Evolutionary conservation across 1,284 basidiomycete genomes (phyloP).

Genomic region (Rugiboletus extremiorientalis): DNA sequence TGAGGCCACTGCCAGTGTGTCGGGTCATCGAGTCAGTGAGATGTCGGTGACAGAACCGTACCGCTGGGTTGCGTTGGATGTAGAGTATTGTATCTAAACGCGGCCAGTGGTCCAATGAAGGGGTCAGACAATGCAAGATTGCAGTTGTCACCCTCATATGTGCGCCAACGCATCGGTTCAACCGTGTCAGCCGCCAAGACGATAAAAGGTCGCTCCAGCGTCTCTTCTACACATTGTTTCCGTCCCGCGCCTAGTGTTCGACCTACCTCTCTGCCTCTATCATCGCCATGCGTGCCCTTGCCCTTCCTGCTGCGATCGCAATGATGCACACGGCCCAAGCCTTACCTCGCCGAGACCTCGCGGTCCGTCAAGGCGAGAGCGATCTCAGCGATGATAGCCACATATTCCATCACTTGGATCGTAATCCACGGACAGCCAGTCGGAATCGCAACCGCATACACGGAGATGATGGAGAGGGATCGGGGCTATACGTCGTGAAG

Average conservation of each 20-base stretch:
- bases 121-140: not conserved
- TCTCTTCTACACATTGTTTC: not conserved
- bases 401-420: slow-evolving; percentile 33
- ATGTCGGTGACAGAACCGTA: not conserved
- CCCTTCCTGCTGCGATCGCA: slow-evolving; percentile 29
- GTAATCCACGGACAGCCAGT: slow-evolving; percentile 28
- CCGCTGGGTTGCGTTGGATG: not conserved
- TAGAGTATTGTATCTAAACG: not conserved
- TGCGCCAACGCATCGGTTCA: not conserved
- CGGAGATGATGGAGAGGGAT: not conserved
- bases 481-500: not conserved
- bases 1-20: no score
- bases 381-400: slow-evolving; percentile 24
- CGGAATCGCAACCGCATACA: slow-evolving; percentile 8
- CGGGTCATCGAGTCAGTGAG: no score
- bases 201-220: not conserved
- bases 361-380: slow-evolving; percentile 14
- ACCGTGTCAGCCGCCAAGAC: slow-evolving; percentile 28
- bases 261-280: slow-evolving; percentile 8
- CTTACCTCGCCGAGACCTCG: slow-evolving; percentile 25
- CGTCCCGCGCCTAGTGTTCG: slow-evolving; percentile 7
- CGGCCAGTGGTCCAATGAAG: not conserved
- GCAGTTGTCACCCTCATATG: slow-evolving; percentile 17
- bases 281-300: slow-evolving; percentile 27
- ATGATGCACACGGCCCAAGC: slow-evolving; percentile 21